phyloP scores from a whole-genome alignment of 345 rosid species.

The Citrus sp. region DNA sequence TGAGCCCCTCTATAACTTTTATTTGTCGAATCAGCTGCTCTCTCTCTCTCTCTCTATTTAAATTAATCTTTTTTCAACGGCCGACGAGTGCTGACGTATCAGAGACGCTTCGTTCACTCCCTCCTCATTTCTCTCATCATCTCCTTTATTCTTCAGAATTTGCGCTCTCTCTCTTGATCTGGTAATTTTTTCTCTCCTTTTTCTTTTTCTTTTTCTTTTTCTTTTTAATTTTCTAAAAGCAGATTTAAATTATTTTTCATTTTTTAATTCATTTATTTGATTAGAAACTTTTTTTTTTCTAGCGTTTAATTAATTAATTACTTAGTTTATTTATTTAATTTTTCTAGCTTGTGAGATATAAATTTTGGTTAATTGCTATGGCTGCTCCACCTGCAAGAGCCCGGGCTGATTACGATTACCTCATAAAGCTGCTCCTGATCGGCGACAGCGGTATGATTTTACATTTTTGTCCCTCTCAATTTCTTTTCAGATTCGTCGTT shows the following conservation, averaged over 20 bases:
- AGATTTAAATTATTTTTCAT: neutral
- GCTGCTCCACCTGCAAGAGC: slow-evolving; percentile 80
- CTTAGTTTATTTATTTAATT: neutral
- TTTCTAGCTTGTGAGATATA: slow-evolving; percentile 5
- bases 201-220: neutral
- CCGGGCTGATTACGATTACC: slow-evolving; percentile 78
- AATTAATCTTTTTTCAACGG: slow-evolving; percentile 31
- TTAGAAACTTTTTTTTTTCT: neutral
- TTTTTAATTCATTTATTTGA: neutral
- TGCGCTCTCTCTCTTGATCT: slow-evolving; percentile 24
- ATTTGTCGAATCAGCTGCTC: neutral
- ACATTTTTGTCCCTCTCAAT: neutral
- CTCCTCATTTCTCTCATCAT: slow-evolving; percentile 16
- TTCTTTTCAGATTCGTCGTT: neutral
- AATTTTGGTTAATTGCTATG: slow-evolving; percentile 29
- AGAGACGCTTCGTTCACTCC: slow-evolving; percentile 21
- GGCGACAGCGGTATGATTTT: slow-evolving; percentile 64
- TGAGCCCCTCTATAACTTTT: neutral
- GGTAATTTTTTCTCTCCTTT: slow-evolving; percentile 26
- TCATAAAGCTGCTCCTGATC: slow-evolving; percentile 64
- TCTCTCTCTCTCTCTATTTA: neutral
- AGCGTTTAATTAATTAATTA: neutral
- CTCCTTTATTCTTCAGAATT: slow-evolving; percentile 29
- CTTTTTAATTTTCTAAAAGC: neutral
- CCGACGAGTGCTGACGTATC: slow-evolving; percentile 45